Evolutionary conservation across 495 filamentous ascomycete genomes (phyloP).

Genomic region (Trichoderma asperelloides): DNA sequence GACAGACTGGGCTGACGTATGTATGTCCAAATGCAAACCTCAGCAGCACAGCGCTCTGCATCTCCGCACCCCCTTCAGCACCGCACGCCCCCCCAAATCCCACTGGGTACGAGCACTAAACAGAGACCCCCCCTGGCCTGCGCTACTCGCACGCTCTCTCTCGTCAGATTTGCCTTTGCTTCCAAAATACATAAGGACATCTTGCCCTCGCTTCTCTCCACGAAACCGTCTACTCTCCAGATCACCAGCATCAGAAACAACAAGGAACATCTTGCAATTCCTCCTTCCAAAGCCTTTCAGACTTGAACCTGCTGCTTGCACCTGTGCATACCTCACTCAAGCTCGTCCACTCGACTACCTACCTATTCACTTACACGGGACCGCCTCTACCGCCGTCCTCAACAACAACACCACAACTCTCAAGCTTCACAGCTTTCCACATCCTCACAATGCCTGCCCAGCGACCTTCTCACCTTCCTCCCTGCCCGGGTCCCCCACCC

Average conservation of each 20-base stretch:
- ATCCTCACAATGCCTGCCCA: constrained; percentile 41
- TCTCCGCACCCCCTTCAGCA: not conserved
- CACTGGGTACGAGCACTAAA: not conserved
- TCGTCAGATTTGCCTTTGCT: constrained; percentile 8
- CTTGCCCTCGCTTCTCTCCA: constrained; percentile 4
- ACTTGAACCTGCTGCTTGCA: not conserved
- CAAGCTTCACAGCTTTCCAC: constrained; percentile 2
- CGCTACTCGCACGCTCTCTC: not conserved
- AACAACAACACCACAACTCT: not conserved
- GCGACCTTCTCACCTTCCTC: constrained; percentile 65
- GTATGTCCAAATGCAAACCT: not conserved
- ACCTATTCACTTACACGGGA: constrained; percentile 3
- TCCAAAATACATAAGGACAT: constrained; percentile 8
- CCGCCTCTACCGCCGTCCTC: constrained; percentile 5
- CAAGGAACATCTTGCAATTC: not conserved
- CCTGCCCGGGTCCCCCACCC: constrained; percentile 77
- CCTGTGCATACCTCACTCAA: not conserved
- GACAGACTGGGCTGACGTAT: constrained; percentile 1
- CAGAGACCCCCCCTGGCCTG: not conserved
- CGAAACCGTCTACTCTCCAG: constrained; percentile 5
- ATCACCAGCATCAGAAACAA: constrained; percentile 8
- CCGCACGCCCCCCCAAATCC: not conserved
- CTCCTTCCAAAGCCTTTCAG: not conserved
- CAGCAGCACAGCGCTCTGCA: not conserved
- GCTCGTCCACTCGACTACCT: not conserved